Evolutionary conservation across 345 rosid genomes (phyloP), one percentile per base, ranked within the genome.

Genomic region (Hypericum androsaemum): DNA sequence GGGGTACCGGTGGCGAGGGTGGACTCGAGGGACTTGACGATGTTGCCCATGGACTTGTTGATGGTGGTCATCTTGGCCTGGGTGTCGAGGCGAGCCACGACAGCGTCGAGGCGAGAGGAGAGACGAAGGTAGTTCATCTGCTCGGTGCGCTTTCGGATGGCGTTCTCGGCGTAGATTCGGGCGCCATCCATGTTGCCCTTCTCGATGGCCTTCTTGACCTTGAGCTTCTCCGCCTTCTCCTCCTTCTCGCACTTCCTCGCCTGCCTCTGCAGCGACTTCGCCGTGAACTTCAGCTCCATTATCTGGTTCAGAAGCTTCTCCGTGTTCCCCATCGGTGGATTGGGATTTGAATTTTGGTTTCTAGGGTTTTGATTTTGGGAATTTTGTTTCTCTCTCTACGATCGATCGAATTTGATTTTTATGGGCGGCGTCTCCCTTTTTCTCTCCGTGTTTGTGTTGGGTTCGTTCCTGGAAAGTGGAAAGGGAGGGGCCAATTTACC

Each of bases 141-240:
- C 80, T 92, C 98, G 61, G 79, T 81, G 12, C 96, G 80, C 72
- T 88, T 92, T 14, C 98, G 80, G 65, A 92, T 92, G 52, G 95
- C 81, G 69, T 85, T 92, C 79, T 88, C 98, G 2, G 96, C 96
- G 52, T 92, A 92, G 88, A 92, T 88, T 68, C 98, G 78, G 40
- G 88, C 98, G 10, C 98, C 98, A 57, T 92, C 98, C 95, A 88
- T 80, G 66, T 92, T 92, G 0, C 98, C 98, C 40, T 88, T 92
- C 82, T 92, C 96, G 61, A 88, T 92, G 52, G 98, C 98, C 74
- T 92, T 92, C 78, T 92, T 88, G 37, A 88, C 89, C 74, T 88
- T 92, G 59, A 92, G 62, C 59, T 88, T 88, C 81, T 88, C 98
- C n/a, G 88, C 57, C 40, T 92, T 92, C 88, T 88, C 98, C 7